Percentiles rank a stretch among this genome's conserved stretches.
phyloP scores from a whole-genome alignment of 2,329 filamentous ascomycete genomes.

The Tympanopsis confertula region DNA sequence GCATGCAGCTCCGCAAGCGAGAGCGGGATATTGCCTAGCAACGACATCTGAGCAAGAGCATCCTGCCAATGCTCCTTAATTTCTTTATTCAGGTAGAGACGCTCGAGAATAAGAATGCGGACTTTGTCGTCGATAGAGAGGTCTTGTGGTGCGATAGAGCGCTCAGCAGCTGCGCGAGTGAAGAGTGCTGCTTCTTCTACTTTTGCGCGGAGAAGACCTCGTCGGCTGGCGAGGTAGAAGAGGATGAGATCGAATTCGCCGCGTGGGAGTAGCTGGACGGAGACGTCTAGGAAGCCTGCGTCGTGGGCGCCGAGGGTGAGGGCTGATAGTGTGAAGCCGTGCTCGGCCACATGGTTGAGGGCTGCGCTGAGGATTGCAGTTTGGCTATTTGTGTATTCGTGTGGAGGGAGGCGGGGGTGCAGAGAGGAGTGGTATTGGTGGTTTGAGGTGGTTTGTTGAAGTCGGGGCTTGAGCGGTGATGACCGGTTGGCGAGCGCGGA shows the following conservation, averaged over 20 bases:
- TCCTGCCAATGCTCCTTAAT: background rate
- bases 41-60: background rate
- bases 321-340: conserved; percentile 70
- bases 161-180: background rate
- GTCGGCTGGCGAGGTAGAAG: background rate
- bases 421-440: conserved; percentile 61
- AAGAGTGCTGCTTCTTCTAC: background rate
- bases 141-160: too few species aligned
- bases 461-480: too few species aligned
- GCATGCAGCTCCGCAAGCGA: background rate
- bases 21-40: background rate
- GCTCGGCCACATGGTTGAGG: conserved; percentile 62
- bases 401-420: conserved; percentile 41
- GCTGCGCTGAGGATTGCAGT: conserved; percentile 70
- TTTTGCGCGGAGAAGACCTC: background rate
- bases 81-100: background rate
- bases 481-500: background rate
- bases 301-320: conserved; percentile 72
- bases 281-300: conserved; percentile 76
- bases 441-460: background rate
- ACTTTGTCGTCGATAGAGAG: background rate
- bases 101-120: background rate
- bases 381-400: conserved; percentile 58
- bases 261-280: conserved; percentile 68
- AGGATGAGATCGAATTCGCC: conserved; percentile 46